Percentiles rank a stretch among this genome's conserved stretches.
Evolutionary conservation across 1,284 basidiomycete genomes (phyloP).

Genomic region (Sparassis latifolia): DNA sequence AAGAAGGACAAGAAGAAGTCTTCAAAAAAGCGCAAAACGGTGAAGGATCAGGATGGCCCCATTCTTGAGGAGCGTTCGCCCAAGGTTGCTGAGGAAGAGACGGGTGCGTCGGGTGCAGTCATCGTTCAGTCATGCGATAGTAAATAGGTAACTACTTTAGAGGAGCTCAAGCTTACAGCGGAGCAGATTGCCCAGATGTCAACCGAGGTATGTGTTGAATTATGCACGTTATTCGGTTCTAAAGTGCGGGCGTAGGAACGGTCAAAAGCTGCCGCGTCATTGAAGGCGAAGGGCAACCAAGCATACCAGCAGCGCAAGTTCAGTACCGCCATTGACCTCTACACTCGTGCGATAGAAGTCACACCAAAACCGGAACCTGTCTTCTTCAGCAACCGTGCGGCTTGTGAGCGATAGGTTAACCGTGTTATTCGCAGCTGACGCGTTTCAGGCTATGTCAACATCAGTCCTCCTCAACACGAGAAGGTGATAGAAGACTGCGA

Average conservation of each 20-base stretch:
- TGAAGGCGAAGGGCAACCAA: slow-evolving; percentile 89
- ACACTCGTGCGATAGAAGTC: slow-evolving; percentile 88
- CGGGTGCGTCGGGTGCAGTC: slow-evolving; percentile 25
- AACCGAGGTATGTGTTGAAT: slow-evolving; percentile 37
- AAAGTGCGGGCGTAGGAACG: slow-evolving; percentile 54
- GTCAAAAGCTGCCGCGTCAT: slow-evolving; percentile 63
- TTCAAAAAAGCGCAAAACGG: slow-evolving; percentile 58
- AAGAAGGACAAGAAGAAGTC: slow-evolving; percentile 51
- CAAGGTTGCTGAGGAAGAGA: slow-evolving; percentile 28
- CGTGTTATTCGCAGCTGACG: not conserved
- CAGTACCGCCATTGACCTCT: slow-evolving; percentile 72
- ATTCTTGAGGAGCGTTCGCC: slow-evolving; percentile 66
- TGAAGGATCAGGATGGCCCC: slow-evolving; percentile 55
- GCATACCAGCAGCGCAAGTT: slow-evolving; percentile 83
- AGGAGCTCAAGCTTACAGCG: slow-evolving; percentile 32
- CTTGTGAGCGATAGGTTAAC: slow-evolving; percentile 53
- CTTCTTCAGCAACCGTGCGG: slow-evolving; percentile 96
- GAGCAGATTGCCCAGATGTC: slow-evolving; percentile 56
- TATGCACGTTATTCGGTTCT: not conserved
- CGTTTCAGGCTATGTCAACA: slow-evolving; percentile 80
- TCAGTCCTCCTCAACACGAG: slow-evolving; percentile 79
- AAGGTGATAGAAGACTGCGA: slow-evolving; percentile 90
- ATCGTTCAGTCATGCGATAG: not conserved
- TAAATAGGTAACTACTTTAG: slow-evolving; percentile 3
- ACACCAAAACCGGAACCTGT: slow-evolving; percentile 86